Percentiles rank a stretch among this genome's conserved stretches.
Evolutionary conservation across 2,329 filamentous ascomycete species (phyloP).

Genomic region (Fusarium sp.): DNA sequence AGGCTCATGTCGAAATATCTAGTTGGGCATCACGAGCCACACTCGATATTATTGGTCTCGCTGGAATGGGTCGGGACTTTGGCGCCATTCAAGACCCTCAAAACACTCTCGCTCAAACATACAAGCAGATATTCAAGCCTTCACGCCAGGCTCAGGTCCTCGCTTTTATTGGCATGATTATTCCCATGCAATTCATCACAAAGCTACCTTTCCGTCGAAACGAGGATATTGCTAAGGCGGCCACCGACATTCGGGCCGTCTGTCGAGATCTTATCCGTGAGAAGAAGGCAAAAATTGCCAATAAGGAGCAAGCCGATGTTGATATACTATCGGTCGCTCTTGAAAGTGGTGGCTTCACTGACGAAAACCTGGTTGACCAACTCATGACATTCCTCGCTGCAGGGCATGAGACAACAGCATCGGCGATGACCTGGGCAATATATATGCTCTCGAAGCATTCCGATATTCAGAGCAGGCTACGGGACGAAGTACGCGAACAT

Average conservation of each 20-base stretch:
- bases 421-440: constrained; percentile 78
- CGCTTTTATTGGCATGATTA: constrained; percentile 66
- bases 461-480: constrained; percentile 71
- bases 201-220: constrained; percentile 77
- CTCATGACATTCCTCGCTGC: constrained; percentile 91
- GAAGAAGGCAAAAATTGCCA: constrained; percentile 68
- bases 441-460: constrained; percentile 75
- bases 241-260: constrained; percentile 67
- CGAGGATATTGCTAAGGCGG: constrained; percentile 66
- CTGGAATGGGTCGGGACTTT: constrained; percentile 78
- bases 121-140: constrained; percentile 64
- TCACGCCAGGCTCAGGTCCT: constrained; percentile 62
- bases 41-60: constrained; percentile 78
- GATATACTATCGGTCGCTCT: constrained; percentile 87
- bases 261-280: constrained; percentile 74
- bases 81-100: constrained; percentile 68
- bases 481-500: constrained; percentile 70
- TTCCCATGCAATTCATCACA: constrained; percentile 70
- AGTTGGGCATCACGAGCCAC: constrained; percentile 74
- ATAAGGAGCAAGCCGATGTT: constrained; percentile 61
- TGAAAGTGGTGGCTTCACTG: constrained; percentile 76
- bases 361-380: constrained; percentile 85
- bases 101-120: constrained; percentile 67
- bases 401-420: constrained; percentile 82
- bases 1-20: constrained; percentile 63